Conservation (phyloP, 148 eudicot species). For the Rhododendron molle region DNA sequence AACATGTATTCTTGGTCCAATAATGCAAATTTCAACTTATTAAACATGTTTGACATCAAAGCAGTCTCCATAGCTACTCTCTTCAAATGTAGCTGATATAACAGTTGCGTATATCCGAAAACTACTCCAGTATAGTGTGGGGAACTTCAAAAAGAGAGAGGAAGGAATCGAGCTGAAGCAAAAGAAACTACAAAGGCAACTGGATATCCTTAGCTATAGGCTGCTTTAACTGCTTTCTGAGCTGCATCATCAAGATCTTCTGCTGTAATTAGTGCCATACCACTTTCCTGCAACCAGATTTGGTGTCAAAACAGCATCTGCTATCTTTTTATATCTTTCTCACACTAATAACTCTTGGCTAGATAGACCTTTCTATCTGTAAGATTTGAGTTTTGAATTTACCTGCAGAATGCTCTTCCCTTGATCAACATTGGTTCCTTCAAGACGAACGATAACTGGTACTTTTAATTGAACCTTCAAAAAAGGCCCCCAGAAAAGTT, state of each 20-base stretch:
- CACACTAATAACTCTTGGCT: not conserved
- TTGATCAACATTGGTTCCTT: slow-evolving; percentile 97
- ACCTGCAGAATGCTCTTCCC: slow-evolving; percentile 96
- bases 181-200: no score
- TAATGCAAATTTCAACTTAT: not conserved
- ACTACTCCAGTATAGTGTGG: not conserved
- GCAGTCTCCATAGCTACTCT: not conserved
- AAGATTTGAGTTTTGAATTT: slow-evolving; percentile 3
- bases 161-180: not conserved
- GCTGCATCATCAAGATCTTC: slow-evolving; percentile 99
- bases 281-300: slow-evolving; percentile 72
- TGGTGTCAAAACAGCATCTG: slow-evolving; percentile 2
- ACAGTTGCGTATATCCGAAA: not conserved
- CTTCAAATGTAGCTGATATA: not conserved
- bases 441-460: slow-evolving; percentile 88
- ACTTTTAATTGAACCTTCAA: slow-evolving; percentile 80
- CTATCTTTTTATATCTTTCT: not conserved
- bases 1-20: not conserved
- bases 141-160: not conserved
- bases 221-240: slow-evolving; percentile 82
- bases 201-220: slow-evolving; percentile 18
- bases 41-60: not conserved
- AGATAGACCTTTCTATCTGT: not conserved
- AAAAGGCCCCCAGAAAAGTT: slow-evolving; percentile 4
- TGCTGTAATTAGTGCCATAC: slow-evolving; percentile 82